These are phyloP conservation scores for Anastatica hierochuntica DNA, from an alignment of 345 rosid genomes.

Conservation along the genomic window DNA sequence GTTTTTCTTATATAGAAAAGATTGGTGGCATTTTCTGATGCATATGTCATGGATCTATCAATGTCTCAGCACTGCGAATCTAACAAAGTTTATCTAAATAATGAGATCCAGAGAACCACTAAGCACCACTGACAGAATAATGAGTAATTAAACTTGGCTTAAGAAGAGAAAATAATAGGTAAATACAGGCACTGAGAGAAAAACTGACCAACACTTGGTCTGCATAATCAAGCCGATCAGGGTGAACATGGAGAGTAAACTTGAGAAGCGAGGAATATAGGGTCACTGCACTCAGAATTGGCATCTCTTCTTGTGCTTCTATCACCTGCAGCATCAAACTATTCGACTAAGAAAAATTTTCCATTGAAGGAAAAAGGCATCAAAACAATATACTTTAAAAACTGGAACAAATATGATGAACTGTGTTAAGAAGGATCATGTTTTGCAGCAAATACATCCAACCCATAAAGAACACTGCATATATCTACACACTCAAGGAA, in stretches of 20 bases:
- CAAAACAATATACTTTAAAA: neutral
- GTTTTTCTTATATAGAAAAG: neutral
- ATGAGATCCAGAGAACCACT: neutral
- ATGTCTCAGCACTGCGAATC: conserved; percentile 4
- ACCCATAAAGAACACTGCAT: neutral
- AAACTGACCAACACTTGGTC: conserved; percentile 65
- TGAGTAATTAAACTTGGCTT: conserved; percentile 1
- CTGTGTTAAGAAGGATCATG: neutral
- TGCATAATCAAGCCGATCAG: conserved; percentile 97
- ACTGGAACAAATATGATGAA: conserved; percentile 3
- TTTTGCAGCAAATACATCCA: conserved; percentile 7
- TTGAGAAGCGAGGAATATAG: conserved; percentile 94
- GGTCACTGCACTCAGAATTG: conserved; percentile 81
- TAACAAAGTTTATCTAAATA: neutral
- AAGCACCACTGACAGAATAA: conserved; percentile 1
- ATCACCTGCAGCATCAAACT: conserved; percentile 57
- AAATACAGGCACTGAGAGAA: conserved; percentile 2
- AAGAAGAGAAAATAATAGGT: neutral
- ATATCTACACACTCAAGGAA: neutral
- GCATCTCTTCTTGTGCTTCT: conserved; percentile 95
- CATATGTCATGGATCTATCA: neutral
- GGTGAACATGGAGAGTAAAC: conserved; percentile 97
- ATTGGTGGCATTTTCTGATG: neutral
- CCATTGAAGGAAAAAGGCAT: conserved; percentile 1
- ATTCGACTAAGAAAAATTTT: neutral